Evolutionary conservation across 1,139 yeast species (phyloP).

Genomic region (Citeromyces siamensis): DNA sequence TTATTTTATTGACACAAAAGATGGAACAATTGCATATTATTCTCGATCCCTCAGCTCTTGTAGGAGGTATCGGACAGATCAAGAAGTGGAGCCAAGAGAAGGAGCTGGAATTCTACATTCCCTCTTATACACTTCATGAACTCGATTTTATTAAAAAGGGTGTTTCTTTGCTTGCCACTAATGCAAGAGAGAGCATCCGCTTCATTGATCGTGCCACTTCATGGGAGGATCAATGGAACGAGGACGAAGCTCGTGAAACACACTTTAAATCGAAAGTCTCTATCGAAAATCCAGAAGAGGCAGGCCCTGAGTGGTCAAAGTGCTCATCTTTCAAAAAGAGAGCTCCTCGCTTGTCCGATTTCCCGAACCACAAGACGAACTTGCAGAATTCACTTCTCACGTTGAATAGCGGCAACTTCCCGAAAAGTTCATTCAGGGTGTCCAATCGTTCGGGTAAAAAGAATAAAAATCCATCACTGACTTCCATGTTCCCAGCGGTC

Average conservation of each 20-base stretch:
- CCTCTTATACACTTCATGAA: conserved; percentile 44
- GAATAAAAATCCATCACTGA: background rate
- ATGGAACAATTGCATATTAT: conserved; percentile 23
- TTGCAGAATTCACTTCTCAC: background rate
- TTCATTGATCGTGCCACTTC: conserved; percentile 31
- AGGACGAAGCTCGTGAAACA: conserved; percentile 5
- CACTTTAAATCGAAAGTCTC: conserved; percentile 4
- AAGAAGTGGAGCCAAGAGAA: conserved; percentile 39
- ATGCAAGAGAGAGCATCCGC: conserved; percentile 43
- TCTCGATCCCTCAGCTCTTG: conserved; percentile 45
- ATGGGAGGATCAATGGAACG: conserved; percentile 15
- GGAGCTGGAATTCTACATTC: conserved; percentile 24
- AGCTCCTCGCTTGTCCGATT: conserved; percentile 31
- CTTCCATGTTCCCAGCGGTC: conserved; percentile 2
- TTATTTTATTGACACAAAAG: background rate
- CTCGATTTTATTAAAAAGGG: conserved; percentile 44
- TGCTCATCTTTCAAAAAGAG: conserved; percentile 31
- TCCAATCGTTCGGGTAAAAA: background rate
- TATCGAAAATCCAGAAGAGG: conserved; percentile 20
- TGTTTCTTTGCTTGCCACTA: conserved; percentile 37
- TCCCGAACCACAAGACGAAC: conserved; percentile 19
- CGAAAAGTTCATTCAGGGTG: background rate
- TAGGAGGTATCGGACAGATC: conserved; percentile 46
- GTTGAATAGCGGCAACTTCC: background rate
- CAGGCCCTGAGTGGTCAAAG: conserved; percentile 36